phyloP scores from a whole-genome alignment of 768 basidiomycete species.

The Fistulinella prunicolor region DNA sequence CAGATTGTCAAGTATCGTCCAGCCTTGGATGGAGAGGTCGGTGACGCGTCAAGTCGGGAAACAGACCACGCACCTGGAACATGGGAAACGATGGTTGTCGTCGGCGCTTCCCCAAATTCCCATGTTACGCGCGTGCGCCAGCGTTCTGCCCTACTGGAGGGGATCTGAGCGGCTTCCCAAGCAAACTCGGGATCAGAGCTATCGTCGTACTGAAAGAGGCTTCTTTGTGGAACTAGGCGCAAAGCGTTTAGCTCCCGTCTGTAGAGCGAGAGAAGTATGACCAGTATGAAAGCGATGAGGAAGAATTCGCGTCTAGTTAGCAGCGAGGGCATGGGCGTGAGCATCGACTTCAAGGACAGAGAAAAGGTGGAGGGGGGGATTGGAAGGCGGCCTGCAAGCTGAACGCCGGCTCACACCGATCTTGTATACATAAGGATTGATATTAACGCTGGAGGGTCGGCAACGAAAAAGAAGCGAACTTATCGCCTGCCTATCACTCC shows the following conservation, averaged over 20 bases:
- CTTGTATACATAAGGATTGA: too few species aligned
- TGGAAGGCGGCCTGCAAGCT: too few species aligned
- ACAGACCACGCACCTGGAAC: conserved; percentile 53
- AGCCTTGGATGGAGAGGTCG: too few species aligned
- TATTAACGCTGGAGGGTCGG: too few species aligned
- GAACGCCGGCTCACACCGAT: too few species aligned
- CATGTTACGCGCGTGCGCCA: conserved; percentile 40
- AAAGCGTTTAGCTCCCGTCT: neutral
- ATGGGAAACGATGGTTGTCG: conserved; percentile 71
- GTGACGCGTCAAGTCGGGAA: neutral
- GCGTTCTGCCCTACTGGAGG: too few species aligned
- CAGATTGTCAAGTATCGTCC: conserved; percentile 85
- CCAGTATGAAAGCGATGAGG: neutral
- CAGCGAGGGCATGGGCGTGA: neutral
- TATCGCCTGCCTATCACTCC: too few species aligned
- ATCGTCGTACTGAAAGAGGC: too few species aligned
- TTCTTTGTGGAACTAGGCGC: neutral
- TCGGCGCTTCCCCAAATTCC: conserved; percentile 40
- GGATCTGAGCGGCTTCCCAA: too few species aligned
- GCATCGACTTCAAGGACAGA: neutral
- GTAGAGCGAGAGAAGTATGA: neutral
- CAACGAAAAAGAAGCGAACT: too few species aligned
- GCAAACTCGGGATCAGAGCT: too few species aligned
- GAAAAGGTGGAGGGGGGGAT: neutral
- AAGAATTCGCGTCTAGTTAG: neutral